A percentile compares a stretch with the other conserved stretches of the same genome.
phyloP scores from a whole-genome alignment of 306 rosid genomes.

The Psophocarpus tetragonolobus region DNA sequence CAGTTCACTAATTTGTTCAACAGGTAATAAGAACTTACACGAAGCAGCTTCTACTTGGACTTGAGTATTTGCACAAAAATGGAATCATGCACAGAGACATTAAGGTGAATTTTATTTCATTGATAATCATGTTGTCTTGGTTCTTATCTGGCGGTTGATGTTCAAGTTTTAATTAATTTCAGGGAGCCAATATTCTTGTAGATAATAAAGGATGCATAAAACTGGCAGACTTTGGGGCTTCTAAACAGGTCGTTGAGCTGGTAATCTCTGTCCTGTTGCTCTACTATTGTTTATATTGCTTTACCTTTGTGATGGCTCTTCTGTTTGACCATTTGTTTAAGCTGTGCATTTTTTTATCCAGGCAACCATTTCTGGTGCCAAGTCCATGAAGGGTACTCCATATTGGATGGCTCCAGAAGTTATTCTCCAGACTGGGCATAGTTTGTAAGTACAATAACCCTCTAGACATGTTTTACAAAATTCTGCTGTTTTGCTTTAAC shows the following conservation, averaged over 20 bases:
- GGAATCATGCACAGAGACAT: conserved; percentile 99
- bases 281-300: conserved; percentile 12
- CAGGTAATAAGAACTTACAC: conserved; percentile 94
- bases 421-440: conserved; percentile 98
- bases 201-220: conserved; percentile 98
- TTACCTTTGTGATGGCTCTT: conserved; percentile 25
- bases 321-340: conserved; percentile 32
- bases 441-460: conserved; percentile 75
- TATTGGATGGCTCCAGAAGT: conserved; percentile 99
- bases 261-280: conserved; percentile 46
- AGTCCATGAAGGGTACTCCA: conserved; percentile 99
- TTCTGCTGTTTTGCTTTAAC: conserved; percentile 30
- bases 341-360: conserved; percentile 38
- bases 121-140: conserved; percentile 13
- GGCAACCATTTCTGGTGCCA: conserved; percentile 98
- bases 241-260: conserved; percentile 98
- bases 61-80: conserved; percentile 90
- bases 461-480: conserved; percentile 29
- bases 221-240: conserved; percentile 99
- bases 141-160: conserved; percentile 26
- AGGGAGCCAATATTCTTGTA: conserved; percentile 99
- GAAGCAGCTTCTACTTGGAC: conserved; percentile 84
- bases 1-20: conserved; percentile 35
- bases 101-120: conserved; percentile 56
- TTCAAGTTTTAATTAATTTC: conserved; percentile 34